Conservation (phyloP, 108 stramenopile species). For the Skeletonema marinoi region DNA sequence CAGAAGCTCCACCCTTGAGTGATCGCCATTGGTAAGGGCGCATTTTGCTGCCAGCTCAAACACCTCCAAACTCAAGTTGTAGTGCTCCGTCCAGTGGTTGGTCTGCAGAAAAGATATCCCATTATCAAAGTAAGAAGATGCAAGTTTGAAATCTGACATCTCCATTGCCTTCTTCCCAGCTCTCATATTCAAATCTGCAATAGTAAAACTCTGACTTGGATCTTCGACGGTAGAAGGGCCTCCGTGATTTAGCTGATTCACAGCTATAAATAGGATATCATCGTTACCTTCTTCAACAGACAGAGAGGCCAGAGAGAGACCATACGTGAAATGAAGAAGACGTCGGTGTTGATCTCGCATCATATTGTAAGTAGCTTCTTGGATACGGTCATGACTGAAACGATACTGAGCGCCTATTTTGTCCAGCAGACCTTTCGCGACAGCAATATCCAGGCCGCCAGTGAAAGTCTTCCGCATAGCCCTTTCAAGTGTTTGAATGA, state of each 20-base stretch:
- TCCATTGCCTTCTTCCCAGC: background rate
- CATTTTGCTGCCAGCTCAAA: background rate
- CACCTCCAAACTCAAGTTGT: background rate
- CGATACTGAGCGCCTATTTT: background rate
- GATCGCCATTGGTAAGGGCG: conserved; percentile 2
- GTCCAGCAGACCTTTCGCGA: conserved; percentile 5
- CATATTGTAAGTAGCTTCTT: background rate
- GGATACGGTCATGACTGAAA: conserved; percentile 8
- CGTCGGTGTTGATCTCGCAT: background rate
- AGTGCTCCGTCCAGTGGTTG: background rate
- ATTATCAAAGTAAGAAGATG: background rate
- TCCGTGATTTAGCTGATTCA: conserved; percentile 5
- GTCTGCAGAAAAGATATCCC: background rate
- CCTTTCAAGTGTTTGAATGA: background rate
- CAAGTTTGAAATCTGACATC: background rate
- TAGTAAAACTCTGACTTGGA: background rate
- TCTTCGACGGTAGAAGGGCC: background rate
- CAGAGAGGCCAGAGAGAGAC: background rate
- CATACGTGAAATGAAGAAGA: conserved; percentile 12
- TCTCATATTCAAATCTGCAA: background rate
- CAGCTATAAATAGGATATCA: background rate
- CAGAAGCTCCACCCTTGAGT: background rate
- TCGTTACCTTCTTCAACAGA: background rate
- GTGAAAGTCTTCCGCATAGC: background rate
- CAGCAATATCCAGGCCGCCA: background rate